Conservation (phyloP, 192 early-diverging fungal species). For the Umbelopsis vinacea region DNA sequence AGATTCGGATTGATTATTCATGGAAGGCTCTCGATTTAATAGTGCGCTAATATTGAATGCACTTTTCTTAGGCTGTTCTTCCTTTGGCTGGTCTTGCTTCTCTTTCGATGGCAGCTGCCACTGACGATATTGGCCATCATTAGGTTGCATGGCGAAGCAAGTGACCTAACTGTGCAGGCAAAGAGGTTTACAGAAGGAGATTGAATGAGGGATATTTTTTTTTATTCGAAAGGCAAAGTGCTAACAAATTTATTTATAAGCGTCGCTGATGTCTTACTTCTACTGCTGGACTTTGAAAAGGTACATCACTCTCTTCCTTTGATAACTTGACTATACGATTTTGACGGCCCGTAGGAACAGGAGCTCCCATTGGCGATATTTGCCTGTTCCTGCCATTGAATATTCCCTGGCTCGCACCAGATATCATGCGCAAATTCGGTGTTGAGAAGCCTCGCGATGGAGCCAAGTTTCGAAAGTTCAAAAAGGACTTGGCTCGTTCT, state of each 20-base stretch:
- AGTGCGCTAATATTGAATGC: neutral
- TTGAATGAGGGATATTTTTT: neutral
- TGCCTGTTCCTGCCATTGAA: conserved; percentile 8
- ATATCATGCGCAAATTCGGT: conserved; percentile 2
- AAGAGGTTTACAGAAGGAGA: neutral
- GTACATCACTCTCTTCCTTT: neutral
- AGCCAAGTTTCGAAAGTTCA: neutral
- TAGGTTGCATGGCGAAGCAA: conserved; percentile 4
- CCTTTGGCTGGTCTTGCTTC: neutral
- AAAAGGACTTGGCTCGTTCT: conserved; percentile 4
- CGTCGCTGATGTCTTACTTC: neutral
- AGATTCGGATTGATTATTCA: neutral
- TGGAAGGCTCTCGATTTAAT: neutral
- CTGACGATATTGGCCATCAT: conserved; percentile 1
- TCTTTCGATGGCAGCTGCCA: conserved; percentile 8
- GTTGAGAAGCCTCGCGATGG: conserved; percentile 12
- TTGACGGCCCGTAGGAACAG: neutral
- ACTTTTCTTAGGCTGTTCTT: neutral
- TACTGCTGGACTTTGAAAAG: neutral
- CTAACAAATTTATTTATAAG: no score
- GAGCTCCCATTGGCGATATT: neutral
- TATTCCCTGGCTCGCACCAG: neutral
- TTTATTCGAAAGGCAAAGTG: neutral
- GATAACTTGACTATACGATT: neutral
- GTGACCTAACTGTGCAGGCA: neutral